These are phyloP conservation scores for Fistulifera pelliculosa DNA, from an alignment of 108 stramenopile genomes.

Conservation along the genomic window DNA sequence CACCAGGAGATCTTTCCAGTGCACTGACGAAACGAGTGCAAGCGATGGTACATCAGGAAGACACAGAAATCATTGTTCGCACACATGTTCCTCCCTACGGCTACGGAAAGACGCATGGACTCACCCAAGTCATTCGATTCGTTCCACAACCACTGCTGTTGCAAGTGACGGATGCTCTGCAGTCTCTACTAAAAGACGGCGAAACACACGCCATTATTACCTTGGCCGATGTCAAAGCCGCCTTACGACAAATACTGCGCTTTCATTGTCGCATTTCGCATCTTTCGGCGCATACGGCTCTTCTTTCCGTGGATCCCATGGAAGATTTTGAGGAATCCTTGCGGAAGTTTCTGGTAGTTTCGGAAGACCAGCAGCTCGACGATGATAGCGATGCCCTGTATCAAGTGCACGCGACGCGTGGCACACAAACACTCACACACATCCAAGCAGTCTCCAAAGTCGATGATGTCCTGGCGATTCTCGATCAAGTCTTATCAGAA, in stretches of 20 bases:
- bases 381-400: background rate
- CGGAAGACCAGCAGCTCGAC: slow-evolving; percentile 14
- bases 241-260: slow-evolving; percentile 56
- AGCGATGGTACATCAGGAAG: slow-evolving; percentile 8
- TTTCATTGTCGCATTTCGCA: slow-evolving; percentile 82
- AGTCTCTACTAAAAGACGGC: background rate
- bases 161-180: slow-evolving; percentile 32
- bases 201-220: slow-evolving; percentile 7
- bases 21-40: slow-evolving; percentile 18
- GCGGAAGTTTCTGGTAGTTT: slow-evolving; percentile 22
- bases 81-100: slow-evolving; percentile 81
- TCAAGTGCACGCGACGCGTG: background rate
- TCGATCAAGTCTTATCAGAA: slow-evolving; percentile 40
- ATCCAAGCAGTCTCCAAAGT: slow-evolving; percentile 4
- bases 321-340: slow-evolving; percentile 21
- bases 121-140: slow-evolving; percentile 60
- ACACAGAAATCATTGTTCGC: slow-evolving; percentile 20
- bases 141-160: slow-evolving; percentile 43
- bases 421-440: background rate
- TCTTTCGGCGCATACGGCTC: slow-evolving; percentile 80
- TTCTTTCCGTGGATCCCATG: slow-evolving; percentile 48
- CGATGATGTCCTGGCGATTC: slow-evolving; percentile 18
- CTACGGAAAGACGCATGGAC: slow-evolving; percentile 86
- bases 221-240: slow-evolving; percentile 31
- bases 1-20: slow-evolving; percentile 26